These are phyloP conservation scores for Solanum aculeatissimum DNA, from an alignment of 305 asterid genomes.

Conservation along the genomic window DNA sequence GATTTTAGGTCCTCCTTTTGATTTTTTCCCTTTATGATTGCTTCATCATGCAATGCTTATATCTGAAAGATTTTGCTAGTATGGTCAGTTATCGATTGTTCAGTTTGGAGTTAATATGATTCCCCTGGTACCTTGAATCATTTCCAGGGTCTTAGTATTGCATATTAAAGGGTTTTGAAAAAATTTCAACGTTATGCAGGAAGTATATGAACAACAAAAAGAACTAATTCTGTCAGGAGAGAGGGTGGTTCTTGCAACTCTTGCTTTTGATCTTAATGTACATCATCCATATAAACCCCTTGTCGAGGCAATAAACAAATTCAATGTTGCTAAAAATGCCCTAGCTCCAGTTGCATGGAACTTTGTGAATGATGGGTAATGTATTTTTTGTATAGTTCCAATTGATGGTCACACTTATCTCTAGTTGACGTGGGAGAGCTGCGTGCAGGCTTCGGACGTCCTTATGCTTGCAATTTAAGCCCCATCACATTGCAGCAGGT, in stretches of 20 bases:
- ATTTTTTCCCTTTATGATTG: not conserved
- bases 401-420: conserved; percentile 46
- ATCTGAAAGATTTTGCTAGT: not conserved
- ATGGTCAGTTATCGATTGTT: not conserved
- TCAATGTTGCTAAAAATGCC: conserved; percentile 96
- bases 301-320: conserved; percentile 93
- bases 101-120: not conserved
- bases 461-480: conserved; percentile 97
- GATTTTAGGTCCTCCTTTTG: not conserved
- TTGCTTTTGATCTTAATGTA: conserved; percentile 84
- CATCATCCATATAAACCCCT: conserved; percentile 97
- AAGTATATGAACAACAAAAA: conserved; percentile 89
- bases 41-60: not conserved
- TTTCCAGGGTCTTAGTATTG: not conserved
- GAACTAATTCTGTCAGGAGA: conserved; percentile 81
- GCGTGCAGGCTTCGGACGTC: conserved; percentile 99
- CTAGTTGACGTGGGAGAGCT: conserved; percentile 72
- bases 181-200: conserved; percentile 35
- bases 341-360: conserved; percentile 99
- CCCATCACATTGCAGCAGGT: conserved; percentile 99
- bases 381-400: conserved; percentile 1
- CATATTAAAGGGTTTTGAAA: conserved; percentile 1
- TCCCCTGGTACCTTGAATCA: not conserved
- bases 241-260: conserved; percentile 87
- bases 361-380: conserved; percentile 98